These are phyloP conservation scores for Entophlyctis helioformis DNA, from an alignment of 192 early-diverging fungal genomes.

Conservation along the genomic window DNA sequence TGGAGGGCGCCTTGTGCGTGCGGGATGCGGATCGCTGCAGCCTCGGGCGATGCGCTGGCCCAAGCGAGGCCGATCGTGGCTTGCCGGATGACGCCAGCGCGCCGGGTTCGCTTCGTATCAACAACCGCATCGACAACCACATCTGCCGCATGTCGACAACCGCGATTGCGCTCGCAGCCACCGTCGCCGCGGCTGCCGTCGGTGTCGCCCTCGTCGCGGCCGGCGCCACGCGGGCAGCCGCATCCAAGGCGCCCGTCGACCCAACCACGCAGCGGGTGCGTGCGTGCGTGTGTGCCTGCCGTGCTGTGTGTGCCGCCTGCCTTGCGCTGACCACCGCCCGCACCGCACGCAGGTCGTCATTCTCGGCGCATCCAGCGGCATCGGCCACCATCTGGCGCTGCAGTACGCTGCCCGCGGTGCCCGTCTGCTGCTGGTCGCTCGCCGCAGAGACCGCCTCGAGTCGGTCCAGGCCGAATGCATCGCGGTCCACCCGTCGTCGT, in stretches of 20 bases:
- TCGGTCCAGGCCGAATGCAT: constrained; percentile 32
- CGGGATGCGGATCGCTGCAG: no score
- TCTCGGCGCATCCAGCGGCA: constrained; percentile 69
- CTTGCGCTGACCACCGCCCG: not conserved
- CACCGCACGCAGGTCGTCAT: constrained; percentile 40
- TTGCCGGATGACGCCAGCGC: no score
- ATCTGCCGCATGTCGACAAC: no score
- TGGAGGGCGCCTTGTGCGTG: no score
- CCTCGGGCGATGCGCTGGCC: no score
- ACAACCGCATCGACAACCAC: no score
- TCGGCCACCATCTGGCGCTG: constrained; percentile 55
- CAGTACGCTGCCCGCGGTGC: constrained; percentile 54
- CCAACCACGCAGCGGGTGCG: not conserved
- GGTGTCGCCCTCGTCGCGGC: no score
- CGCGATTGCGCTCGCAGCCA: no score
- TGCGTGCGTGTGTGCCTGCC: not conserved
- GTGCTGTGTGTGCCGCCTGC: not conserved
- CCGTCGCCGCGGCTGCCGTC: no score
- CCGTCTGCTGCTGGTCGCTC: constrained; percentile 49
- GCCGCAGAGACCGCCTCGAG: constrained; percentile 39
- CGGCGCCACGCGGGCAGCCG: no score
- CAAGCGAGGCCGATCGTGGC: no score
- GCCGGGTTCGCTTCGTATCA: no score
- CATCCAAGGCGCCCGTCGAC: not conserved
- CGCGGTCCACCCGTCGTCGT: not conserved